These are phyloP conservation scores for Arabidopsis lyrata DNA, from an alignment of 441 rosid species.

Conservation along the genomic window DNA sequence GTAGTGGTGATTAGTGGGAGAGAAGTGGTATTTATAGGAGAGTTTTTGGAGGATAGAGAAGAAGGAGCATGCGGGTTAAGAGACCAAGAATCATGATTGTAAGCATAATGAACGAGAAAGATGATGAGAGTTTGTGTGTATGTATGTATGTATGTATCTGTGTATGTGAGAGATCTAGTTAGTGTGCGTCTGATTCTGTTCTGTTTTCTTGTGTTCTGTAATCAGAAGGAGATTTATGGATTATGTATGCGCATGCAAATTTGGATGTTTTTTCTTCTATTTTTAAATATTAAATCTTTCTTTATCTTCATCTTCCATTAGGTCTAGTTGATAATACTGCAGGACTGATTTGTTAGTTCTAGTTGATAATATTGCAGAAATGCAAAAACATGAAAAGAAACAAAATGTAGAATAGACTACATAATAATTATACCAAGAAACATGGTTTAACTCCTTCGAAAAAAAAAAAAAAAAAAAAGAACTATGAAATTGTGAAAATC, in stretches of 20 bases:
- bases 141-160: constrained; percentile 33
- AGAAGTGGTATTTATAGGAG: constrained; percentile 56
- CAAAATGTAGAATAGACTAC: not conserved
- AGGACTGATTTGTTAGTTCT: constrained; percentile 8
- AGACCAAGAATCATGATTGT: constrained; percentile 96
- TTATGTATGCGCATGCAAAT: constrained; percentile 68
- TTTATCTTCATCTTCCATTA: constrained; percentile 1
- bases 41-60: constrained; percentile 42
- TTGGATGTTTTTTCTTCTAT: not conserved
- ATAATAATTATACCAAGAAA: not conserved
- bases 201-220: constrained; percentile 30
- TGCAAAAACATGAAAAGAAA: not conserved
- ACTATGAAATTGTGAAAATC: not conserved
- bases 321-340: constrained; percentile 8
- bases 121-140: constrained; percentile 61
- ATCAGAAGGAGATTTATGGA: constrained; percentile 45
- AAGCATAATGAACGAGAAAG: constrained; percentile 91
- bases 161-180: constrained; percentile 17
- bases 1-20: constrained; percentile 44
- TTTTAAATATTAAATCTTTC: not conserved
- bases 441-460: not conserved
- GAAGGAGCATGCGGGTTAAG: constrained; percentile 92
- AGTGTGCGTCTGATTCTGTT: constrained; percentile 21
- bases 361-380: constrained; percentile 15
- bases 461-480: not conserved